Evolutionary conservation across 176 grass and related monocot genomes (phyloP).

Genomic region (Guadua angustifolia): DNA sequence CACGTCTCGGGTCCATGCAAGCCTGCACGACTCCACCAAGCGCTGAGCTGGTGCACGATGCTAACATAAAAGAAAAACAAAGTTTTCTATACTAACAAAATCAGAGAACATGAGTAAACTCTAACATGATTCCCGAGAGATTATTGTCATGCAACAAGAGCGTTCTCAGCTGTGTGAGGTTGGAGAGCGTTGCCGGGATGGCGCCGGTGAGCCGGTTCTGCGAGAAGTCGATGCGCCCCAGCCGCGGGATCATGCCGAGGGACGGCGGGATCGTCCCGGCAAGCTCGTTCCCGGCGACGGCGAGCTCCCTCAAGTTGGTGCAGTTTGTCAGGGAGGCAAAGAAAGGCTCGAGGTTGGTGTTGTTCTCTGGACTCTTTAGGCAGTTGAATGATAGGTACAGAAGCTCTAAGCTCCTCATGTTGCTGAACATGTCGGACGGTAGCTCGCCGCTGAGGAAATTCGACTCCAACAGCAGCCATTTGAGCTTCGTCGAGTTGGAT

Average conservation of each 20-base stretch:
- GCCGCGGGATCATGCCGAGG: conserved; percentile 55
- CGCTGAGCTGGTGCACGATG: too few species aligned
- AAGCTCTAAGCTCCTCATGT: conserved; percentile 60
- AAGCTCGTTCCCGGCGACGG: conserved; percentile 69
- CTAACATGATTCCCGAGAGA: conserved; percentile 44
- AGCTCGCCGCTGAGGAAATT: conserved; percentile 72
- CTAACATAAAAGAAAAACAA: too few species aligned
- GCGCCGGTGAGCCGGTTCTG: conserved; percentile 51
- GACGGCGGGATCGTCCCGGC: conserved; percentile 61
- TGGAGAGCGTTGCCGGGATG: conserved; percentile 53
- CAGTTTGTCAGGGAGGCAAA: conserved; percentile 79
- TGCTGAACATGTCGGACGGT: conserved; percentile 58
- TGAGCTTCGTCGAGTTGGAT: conserved; percentile 79
- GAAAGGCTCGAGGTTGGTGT: conserved; percentile 75
- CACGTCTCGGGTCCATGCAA: too few species aligned
- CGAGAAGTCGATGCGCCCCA: conserved; percentile 77
- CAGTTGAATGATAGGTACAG: conserved; percentile 83
- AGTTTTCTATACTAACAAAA: too few species aligned
- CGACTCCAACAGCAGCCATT: conserved; percentile 73
- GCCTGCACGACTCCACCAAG: too few species aligned
- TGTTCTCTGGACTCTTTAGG: conserved; percentile 48
- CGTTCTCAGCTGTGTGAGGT: conserved; percentile 55
- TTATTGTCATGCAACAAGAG: conserved; percentile 51
- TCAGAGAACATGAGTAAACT: too few species aligned
- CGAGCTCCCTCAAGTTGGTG: conserved; percentile 68